phyloP scores from a whole-genome alignment of 1,284 basidiomycete species.

The Fistulinella cinereoalba region DNA sequence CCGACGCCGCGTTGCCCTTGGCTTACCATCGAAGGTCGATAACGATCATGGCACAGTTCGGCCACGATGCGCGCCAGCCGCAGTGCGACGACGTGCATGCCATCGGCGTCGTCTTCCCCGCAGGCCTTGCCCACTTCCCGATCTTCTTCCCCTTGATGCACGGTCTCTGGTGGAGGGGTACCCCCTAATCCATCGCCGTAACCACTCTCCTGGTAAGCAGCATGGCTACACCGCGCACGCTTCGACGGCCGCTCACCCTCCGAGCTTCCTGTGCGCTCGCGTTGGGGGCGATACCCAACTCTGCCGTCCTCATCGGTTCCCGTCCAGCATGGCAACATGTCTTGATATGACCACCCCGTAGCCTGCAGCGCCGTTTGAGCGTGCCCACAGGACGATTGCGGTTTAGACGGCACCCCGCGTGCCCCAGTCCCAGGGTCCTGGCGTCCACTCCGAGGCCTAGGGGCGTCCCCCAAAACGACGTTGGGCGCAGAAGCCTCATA shows the following conservation, averaged over 20 bases:
- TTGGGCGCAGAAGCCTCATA: too few species aligned
- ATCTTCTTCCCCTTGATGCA: conserved; percentile 3
- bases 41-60: conserved; percentile 23
- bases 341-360: conserved; percentile 14
- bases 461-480: too few species aligned
- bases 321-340: conserved; percentile 7
- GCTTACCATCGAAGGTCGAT: conserved; percentile 5
- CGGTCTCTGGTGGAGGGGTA: conserved; percentile 3
- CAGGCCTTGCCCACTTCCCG: not conserved
- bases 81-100: conserved; percentile 13
- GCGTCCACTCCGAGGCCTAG: conserved; percentile 11
- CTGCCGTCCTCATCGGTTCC: not conserved
- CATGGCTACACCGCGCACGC: conserved; percentile 17
- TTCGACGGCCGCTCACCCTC: conserved; percentile 28
- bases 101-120: conserved; percentile 10
- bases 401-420: conserved; percentile 10
- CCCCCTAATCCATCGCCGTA: conserved; percentile 14
- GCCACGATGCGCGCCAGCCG: conserved; percentile 24
- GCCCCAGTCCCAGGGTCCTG: conserved; percentile 13
- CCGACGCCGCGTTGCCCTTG: conserved; percentile 13
- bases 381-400: conserved; percentile 2
- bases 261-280: conserved; percentile 18
- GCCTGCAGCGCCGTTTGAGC: conserved; percentile 2
- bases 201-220: conserved; percentile 6
- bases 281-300: conserved; percentile 7